These are phyloP conservation scores for Candida berthetii DNA, from an alignment of 805 yeast genomes.

Conservation along the genomic window DNA sequence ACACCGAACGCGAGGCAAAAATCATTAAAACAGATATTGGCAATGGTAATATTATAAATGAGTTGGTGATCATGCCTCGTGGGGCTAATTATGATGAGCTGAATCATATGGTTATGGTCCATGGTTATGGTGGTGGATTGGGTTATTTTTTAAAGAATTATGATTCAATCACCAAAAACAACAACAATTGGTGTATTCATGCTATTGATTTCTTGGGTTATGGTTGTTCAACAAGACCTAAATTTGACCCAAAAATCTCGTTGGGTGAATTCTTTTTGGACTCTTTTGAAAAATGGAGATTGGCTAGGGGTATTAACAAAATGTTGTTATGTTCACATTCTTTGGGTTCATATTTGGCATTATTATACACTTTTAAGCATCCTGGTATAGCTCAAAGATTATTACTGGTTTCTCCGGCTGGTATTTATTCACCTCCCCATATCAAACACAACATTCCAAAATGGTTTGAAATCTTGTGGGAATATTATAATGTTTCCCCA, in stretches of 20 bases:
- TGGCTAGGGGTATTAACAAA: slow-evolving; percentile 35
- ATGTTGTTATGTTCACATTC: slow-evolving; percentile 79
- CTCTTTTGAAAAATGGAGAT: slow-evolving; percentile 60
- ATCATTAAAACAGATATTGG: slow-evolving; percentile 31
- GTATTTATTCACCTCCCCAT: slow-evolving; percentile 48
- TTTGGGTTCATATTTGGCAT: slow-evolving; percentile 82
- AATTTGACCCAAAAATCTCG: slow-evolving; percentile 33
- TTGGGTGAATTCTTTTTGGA: slow-evolving; percentile 38
- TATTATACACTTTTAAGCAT: slow-evolving; percentile 54
- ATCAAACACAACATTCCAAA: slow-evolving; percentile 48
- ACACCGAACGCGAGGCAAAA: slow-evolving; percentile 19
- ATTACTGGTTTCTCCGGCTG: slow-evolving; percentile 88
- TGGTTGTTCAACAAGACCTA: slow-evolving; percentile 83
- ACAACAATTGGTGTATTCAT: slow-evolving; percentile 62
- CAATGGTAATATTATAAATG: slow-evolving; percentile 63
- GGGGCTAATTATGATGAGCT: slow-evolving; percentile 22
- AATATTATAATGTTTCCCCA: slow-evolving; percentile 70
- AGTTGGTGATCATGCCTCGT: slow-evolving; percentile 56
- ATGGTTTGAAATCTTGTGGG: slow-evolving; percentile 84
- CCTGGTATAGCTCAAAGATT: slow-evolving; percentile 62
- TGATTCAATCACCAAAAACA: slow-evolving; percentile 36
- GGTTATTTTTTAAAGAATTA: slow-evolving; percentile 80
- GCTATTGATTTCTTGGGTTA: slow-evolving; percentile 87
- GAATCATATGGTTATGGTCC: slow-evolving; percentile 66
- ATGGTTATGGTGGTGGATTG: slow-evolving; percentile 94